Evolutionary conservation across 129 eudicot species (phyloP).

Genomic region (sunflower (Helianthus annuus)): HanXRQr2.0-SUNRISE NC_035438.2:1181229-1181728

Average conservation of each 20-base stretch:
- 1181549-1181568: conserved; percentile 43
- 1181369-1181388: conserved; percentile 83
- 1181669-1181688: conserved; percentile 54
- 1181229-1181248: conserved; percentile 45
- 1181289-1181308: conserved; percentile 35
- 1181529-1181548: conserved; percentile 60
- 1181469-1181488: neutral
- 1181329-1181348: conserved; percentile 79
- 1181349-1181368: conserved; percentile 84
- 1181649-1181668: conserved; percentile 54
- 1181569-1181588: conserved; percentile 49
- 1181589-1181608: conserved; percentile 37
- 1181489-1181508: conserved; percentile 70
- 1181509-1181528: conserved; percentile 60
- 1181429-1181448: conserved; percentile 27
- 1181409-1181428: neutral
- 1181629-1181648: conserved; percentile 29
- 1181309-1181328: conserved; percentile 60
- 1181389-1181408: conserved; percentile 38
- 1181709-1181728: conserved; percentile 38
- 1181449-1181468: neutral
- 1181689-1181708: conserved; percentile 56
- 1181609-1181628: conserved; percentile 38
- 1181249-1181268: conserved; percentile 45
- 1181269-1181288: conserved; percentile 44